phyloP scores from a whole-genome alignment of 2,329 filamentous ascomycete genomes.

The Drechslerella coelobrocha region DNA sequence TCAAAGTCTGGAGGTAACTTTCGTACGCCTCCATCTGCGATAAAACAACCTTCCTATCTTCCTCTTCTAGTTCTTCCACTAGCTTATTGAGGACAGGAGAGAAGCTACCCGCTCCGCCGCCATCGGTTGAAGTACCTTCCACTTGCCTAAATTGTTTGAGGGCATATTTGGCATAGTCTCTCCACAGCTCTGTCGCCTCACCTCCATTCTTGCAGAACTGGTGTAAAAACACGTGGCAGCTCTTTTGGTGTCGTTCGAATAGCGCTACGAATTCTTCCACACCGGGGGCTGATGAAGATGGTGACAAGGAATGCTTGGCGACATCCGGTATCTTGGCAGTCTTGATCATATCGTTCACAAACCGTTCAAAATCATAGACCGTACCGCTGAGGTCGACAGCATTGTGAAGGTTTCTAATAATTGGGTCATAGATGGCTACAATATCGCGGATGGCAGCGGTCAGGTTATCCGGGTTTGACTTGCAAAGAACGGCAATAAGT shows the following conservation, averaged over 20 bases:
- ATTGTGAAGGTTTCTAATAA: conserved; percentile 75
- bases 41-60: conserved; percentile 60
- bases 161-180: conserved; percentile 67
- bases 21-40: conserved; percentile 58
- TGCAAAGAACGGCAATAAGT: conserved; percentile 72
- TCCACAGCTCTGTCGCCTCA: conserved; percentile 68
- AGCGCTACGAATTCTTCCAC: conserved; percentile 76
- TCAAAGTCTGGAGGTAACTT: conserved; percentile 53
- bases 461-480: conserved; percentile 73
- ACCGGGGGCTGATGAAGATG: conserved; percentile 61
- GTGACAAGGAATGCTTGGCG: conserved; percentile 54
- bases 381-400: conserved; percentile 74
- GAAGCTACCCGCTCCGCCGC: conserved; percentile 60
- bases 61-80: conserved; percentile 56
- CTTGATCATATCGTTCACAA: conserved; percentile 75
- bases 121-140: conserved; percentile 50
- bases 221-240: conserved; percentile 74
- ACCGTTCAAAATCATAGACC: conserved; percentile 70
- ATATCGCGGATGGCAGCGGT: conserved; percentile 71
- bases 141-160: conserved; percentile 64
- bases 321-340: conserved; percentile 58
- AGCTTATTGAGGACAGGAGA: conserved; percentile 59
- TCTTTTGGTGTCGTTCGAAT: conserved; percentile 68
- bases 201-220: conserved; percentile 72
- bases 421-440: conserved; percentile 73